Base-by-base conservation (phyloP, 768 basidiomycete species). In the Calocera viscosa region DNA sequence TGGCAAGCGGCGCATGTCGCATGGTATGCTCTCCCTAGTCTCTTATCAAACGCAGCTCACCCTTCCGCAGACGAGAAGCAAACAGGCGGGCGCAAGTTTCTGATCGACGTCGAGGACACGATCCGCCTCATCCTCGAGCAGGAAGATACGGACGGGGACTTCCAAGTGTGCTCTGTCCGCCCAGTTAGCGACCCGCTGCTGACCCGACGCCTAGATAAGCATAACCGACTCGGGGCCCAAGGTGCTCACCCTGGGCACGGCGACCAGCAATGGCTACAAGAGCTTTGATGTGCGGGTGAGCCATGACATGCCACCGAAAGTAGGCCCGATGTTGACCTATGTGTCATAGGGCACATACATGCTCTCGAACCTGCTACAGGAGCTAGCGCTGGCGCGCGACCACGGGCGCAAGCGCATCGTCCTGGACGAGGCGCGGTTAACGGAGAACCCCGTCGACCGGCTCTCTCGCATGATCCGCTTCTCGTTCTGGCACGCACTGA, bases 331-430 rank as follows among this genome's bases (percentile, higher is more conserved):
- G 64, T 34, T 22, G 24, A 17, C 68, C 19, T 38, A 24, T 66
- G 49, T 34, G 34, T 72, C n/a, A 17, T 73, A 94, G 89, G 95
- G 96, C 43, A 97, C 90, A n/a, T 99, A 98, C 78, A 98, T 97
- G 95, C 81, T 99, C 53, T 97, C 95, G 14, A 98, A 97, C 77
- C 84, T 99, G 28, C 82, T 99, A n/a, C 95, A 99, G 80, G 95
- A 99, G 75, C 87, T 99, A 60, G 95, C 95, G 1, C 85, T 98
- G 24, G 95, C 96, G 5, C 86, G 92, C 10, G 95, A 98, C 74
- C 94, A 95, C 76, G 88, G 89, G 69, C 82, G 94, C 67, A 95
- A 95, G 78, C 89, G 93, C 8, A 96, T 99, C 74, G 92, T 99
- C 22, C 86, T 99, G n/a, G 96, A 99, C 72, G 96, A 99, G 76